These are phyloP conservation scores for Friedmanniomyces simplex DNA, from an alignment of 495 filamentous ascomycete genomes.

Conservation along the genomic window DNA sequence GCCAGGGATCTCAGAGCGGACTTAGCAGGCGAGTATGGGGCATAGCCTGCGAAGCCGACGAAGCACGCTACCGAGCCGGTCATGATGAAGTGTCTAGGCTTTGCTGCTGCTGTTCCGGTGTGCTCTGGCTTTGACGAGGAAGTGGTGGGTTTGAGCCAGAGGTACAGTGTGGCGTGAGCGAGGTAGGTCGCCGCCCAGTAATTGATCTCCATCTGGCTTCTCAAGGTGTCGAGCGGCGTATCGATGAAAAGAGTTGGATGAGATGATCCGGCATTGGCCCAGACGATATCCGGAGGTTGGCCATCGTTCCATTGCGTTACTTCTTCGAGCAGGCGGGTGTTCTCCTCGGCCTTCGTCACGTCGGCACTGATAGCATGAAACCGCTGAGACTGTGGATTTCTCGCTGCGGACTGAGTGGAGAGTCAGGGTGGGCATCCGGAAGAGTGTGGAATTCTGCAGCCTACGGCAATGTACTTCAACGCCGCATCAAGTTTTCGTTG, in stretches of 20 bases:
- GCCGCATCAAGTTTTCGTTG: conserved; percentile 62
- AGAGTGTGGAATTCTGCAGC: conserved; percentile 4
- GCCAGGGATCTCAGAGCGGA: conserved; percentile 72
- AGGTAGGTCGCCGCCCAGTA: conserved; percentile 86
- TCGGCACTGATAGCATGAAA: conserved; percentile 83
- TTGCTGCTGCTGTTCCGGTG: conserved; percentile 4
- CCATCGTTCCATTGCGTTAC: conserved; percentile 76
- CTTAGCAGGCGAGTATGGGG: conserved; percentile 75
- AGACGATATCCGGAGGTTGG: conserved; percentile 68
- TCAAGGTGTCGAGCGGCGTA: conserved; percentile 48
- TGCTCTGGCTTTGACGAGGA: background rate
- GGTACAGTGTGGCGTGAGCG: conserved; percentile 57
- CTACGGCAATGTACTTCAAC: conserved; percentile 54
- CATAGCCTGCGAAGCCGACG: conserved; percentile 71
- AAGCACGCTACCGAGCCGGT: conserved; percentile 71
- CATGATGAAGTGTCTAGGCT: conserved; percentile 71
- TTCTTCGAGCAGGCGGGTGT: conserved; percentile 55
- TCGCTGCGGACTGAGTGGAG: conserved; percentile 44
- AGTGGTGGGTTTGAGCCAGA: conserved; percentile 46
- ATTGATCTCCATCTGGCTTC: conserved; percentile 80
- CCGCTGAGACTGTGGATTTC: conserved; percentile 51
- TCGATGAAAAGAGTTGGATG: conserved; percentile 73
- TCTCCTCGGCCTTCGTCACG: conserved; percentile 58
- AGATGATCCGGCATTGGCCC: conserved; percentile 78
- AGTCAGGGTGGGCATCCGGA: conserved; percentile 3